A percentile compares a stretch with the other conserved stretches of the same genome.
Evolutionary conservation across 768 basidiomycete genomes (phyloP).

Genomic region (Leucogyrophana mollusca): DNA sequence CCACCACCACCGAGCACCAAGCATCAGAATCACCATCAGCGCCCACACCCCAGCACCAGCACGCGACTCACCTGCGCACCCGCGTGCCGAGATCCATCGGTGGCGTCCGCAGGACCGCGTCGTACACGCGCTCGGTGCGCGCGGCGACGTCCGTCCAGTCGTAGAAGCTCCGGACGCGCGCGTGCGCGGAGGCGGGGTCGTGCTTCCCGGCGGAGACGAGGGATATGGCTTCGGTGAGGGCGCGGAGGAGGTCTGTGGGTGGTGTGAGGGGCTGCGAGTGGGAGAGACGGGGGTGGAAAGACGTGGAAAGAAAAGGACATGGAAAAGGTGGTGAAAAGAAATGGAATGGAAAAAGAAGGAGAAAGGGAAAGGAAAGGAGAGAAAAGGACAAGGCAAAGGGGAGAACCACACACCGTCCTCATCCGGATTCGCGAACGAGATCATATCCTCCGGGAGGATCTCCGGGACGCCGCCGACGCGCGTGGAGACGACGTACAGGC

Average conservation of each 20-base stretch:
- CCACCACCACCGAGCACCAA: too few species aligned
- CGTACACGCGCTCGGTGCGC: conserved; percentile 84
- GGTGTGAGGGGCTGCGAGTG: too few species aligned
- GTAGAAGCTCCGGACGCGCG: conserved; percentile 80
- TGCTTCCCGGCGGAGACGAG: conserved; percentile 68
- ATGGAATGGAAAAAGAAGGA: background rate
- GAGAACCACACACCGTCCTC: conserved; percentile 80
- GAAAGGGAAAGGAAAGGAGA: background rate
- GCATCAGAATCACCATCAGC: too few species aligned
- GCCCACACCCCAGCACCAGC: background rate
- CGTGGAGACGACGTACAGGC: conserved; percentile 92
- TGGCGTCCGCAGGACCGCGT: conserved; percentile 55
- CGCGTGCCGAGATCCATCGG: conserved; percentile 77
- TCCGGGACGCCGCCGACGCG: conserved; percentile 95
- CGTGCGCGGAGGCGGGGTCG: conserved; percentile 74
- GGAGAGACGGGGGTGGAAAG: background rate
- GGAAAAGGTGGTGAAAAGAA: conserved; percentile 3
- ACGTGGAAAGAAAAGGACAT: too few species aligned
- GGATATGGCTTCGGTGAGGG: conserved; percentile 76
- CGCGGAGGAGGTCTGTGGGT: conserved; percentile 76
- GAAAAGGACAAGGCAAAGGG: too few species aligned
- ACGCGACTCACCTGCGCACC: conserved; percentile 59
- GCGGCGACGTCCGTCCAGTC: conserved; percentile 78
- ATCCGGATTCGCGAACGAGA: conserved; percentile 91
- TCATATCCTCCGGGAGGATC: conserved; percentile 91